These are phyloP conservation scores for Lachnum nothofagi DNA, from an alignment of 2,329 filamentous ascomycete genomes.

Conservation along the genomic window DNA sequence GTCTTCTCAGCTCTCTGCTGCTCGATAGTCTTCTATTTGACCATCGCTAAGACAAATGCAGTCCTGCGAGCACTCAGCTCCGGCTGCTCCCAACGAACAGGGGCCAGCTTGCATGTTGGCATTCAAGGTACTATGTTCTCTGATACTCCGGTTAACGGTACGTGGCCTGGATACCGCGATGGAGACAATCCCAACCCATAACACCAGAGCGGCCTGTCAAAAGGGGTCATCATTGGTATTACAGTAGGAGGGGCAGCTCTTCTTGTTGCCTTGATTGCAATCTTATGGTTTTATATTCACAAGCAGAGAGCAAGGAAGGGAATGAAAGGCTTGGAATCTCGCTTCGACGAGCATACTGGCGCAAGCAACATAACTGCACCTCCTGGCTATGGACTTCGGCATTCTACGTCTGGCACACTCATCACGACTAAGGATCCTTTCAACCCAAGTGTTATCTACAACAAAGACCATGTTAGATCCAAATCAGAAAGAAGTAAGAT, in stretches of 20 bases:
- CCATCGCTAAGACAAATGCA: too few species aligned
- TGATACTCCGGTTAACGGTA: slow-evolving; percentile 19
- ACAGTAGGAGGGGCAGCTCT: slow-evolving; percentile 17
- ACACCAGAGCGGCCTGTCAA: slow-evolving; percentile 13
- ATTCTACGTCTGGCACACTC: slow-evolving; percentile 11
- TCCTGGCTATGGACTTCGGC: slow-evolving; percentile 21
- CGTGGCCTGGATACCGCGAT: slow-evolving; percentile 14
- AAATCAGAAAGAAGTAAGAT: not conserved
- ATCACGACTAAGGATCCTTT: slow-evolving; percentile 1
- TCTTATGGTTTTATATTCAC: slow-evolving; percentile 17
- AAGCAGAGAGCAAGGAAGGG: slow-evolving; percentile 12
- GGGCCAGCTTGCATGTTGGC: slow-evolving; percentile 19
- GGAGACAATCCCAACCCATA: slow-evolving; percentile 1
- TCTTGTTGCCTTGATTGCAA: slow-evolving; percentile 12
- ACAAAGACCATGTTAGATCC: not conserved
- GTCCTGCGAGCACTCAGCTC: slow-evolving; percentile 27
- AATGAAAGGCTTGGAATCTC: slow-evolving; percentile 15
- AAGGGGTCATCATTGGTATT: slow-evolving; percentile 26
- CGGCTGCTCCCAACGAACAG: slow-evolving; percentile 27
- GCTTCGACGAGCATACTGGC: slow-evolving; percentile 27
- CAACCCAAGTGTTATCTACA: not conserved
- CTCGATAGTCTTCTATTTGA: slow-evolving; percentile 2
- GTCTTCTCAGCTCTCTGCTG: not conserved
- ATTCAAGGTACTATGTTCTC: slow-evolving; percentile 28
- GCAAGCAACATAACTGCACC: slow-evolving; percentile 25